Percentiles rank a stretch among this genome's conserved stretches.
These are phyloP conservation scores for Metschnikowia bowlesiae DNA, from an alignment of 805 yeast genomes.

Conservation along the genomic window DNA sequence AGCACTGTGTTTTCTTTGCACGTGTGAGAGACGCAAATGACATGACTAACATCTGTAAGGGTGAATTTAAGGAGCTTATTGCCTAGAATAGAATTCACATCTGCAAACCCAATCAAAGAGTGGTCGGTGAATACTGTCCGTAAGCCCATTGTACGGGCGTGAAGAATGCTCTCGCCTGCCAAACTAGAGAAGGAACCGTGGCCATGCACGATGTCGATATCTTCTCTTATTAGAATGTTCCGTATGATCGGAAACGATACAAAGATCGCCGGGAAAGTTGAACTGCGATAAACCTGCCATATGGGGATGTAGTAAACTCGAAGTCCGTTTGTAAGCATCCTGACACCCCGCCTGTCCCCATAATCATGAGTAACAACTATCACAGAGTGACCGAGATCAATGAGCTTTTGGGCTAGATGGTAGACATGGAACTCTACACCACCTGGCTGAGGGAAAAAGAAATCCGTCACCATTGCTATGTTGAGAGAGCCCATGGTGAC, in stretches of 20 bases:
- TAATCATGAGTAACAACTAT: conserved; percentile 86
- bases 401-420: conserved; percentile 80
- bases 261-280: conserved; percentile 86
- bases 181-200: conserved; percentile 87
- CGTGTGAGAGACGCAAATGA: conserved; percentile 94
- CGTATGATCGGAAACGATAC: conserved; percentile 81
- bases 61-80: conserved; percentile 84
- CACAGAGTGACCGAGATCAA: conserved; percentile 79
- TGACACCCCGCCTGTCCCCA: conserved; percentile 73
- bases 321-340: conserved; percentile 82
- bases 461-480: conserved; percentile 83
- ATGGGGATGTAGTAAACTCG: conserved; percentile 91
- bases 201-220: conserved; percentile 86
- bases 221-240: conserved; percentile 79
- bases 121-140: conserved; percentile 94
- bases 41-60: conserved; percentile 81
- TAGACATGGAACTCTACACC: conserved; percentile 96
- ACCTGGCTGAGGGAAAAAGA: conserved; percentile 97
- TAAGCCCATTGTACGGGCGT: conserved; percentile 88
- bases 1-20: conserved; percentile 94
- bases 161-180: conserved; percentile 88
- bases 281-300: conserved; percentile 71
- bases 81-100: conserved; percentile 75
- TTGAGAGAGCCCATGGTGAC: conserved; percentile 19
- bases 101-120: conserved; percentile 90